phyloP scores from a whole-genome alignment of 805 yeast genomes.

The Kluyveromyces nonfermentans region DNA sequence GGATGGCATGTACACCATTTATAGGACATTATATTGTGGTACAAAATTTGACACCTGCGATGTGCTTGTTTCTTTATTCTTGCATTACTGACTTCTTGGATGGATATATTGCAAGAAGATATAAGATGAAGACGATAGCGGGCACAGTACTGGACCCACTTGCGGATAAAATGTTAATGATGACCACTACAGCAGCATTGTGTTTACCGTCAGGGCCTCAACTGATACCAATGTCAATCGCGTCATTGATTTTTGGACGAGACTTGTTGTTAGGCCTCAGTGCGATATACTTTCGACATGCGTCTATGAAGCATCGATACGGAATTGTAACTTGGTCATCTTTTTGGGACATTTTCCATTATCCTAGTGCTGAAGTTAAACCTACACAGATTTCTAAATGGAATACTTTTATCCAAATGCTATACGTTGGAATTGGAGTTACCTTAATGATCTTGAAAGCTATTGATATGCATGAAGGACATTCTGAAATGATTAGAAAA shows the following conservation, averaged over 20 bases:
- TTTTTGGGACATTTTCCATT: conserved; percentile 60
- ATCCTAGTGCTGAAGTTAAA: conserved; percentile 77
- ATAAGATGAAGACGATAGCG: conserved; percentile 63
- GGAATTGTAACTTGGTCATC: conserved; percentile 42
- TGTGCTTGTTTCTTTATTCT: conserved; percentile 70
- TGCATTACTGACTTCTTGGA: conserved; percentile 87
- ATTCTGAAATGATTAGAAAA: neutral
- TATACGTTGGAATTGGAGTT: conserved; percentile 62
- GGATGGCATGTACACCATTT: conserved; percentile 75
- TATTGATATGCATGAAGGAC: conserved; percentile 9
- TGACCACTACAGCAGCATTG: conserved; percentile 70
- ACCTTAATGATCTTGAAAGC: conserved; percentile 21
- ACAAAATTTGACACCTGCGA: conserved; percentile 54
- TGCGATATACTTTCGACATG: conserved; percentile 64
- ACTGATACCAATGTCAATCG: conserved; percentile 65
- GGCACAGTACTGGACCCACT: conserved; percentile 92
- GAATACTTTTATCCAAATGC: conserved; percentile 90
- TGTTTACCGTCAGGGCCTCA: conserved; percentile 40
- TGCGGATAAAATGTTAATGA: conserved; percentile 90
- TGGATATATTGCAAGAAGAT: conserved; percentile 82
- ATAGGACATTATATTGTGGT: conserved; percentile 71
- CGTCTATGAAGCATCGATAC: conserved; percentile 32
- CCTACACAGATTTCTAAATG: conserved; percentile 81
- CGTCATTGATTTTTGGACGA: conserved; percentile 69
- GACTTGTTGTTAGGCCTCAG: conserved; percentile 65